Conservation (phyloP, 495 filamentous ascomycete species). For the Penicillium nucicola region DNA sequence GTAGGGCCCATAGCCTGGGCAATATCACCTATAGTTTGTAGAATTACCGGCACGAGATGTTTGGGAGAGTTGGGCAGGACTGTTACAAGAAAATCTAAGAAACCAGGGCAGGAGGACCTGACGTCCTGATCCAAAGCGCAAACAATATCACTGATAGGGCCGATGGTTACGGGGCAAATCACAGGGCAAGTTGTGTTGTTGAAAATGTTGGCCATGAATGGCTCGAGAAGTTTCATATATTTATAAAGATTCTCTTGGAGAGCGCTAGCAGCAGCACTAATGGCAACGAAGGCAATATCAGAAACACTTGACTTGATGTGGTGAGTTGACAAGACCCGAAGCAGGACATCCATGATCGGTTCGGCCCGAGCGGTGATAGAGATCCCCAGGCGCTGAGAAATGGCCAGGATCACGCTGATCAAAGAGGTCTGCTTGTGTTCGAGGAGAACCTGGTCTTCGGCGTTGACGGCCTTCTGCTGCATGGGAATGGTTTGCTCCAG, state of each 20-base stretch:
- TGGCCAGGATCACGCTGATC: slow-evolving; percentile 82
- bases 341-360: slow-evolving; percentile 83
- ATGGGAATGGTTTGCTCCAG: slow-evolving; percentile 88
- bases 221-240: slow-evolving; percentile 93
- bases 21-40: slow-evolving; percentile 97
- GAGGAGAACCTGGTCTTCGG: slow-evolving; percentile 88
- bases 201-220: slow-evolving; percentile 87
- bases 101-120: slow-evolving; percentile 90
- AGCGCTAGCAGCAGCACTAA: slow-evolving; percentile 80
- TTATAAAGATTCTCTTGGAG: slow-evolving; percentile 88
- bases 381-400: slow-evolving; percentile 85
- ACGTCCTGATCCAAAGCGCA: slow-evolving; percentile 84
- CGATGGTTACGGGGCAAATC: slow-evolving; percentile 95
- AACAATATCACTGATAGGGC: slow-evolving; percentile 91
- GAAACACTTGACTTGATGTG: slow-evolving; percentile 90
- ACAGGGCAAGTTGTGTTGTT: slow-evolving; percentile 91
- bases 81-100: slow-evolving; percentile 94
- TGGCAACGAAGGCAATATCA: slow-evolving; percentile 84
- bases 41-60: slow-evolving; percentile 95
- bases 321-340: slow-evolving; percentile 72
- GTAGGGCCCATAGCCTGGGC: slow-evolving; percentile 89
- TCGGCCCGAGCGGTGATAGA: slow-evolving; percentile 89
- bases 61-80: slow-evolving; percentile 79
- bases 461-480: slow-evolving; percentile 89
- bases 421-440: slow-evolving; percentile 98